These are phyloP conservation scores for Diaporthe humulicola DNA, from an alignment of 2,329 filamentous ascomycete species.

Conservation along the genomic window DNA sequence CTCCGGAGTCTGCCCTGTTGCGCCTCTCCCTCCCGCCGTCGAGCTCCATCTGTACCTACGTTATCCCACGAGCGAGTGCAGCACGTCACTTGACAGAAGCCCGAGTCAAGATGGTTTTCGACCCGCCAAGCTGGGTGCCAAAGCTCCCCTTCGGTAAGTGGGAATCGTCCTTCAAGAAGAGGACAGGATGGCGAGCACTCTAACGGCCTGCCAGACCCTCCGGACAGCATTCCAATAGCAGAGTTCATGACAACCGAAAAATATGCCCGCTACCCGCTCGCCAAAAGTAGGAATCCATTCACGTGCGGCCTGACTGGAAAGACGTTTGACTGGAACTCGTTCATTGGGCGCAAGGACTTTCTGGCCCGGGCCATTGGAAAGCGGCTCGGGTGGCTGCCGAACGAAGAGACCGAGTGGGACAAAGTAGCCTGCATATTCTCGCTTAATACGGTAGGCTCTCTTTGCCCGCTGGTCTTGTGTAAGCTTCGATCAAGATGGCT, in stretches of 20 bases:
- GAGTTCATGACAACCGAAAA: conserved; percentile 83
- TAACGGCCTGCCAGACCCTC: conserved; percentile 61
- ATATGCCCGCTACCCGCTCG: conserved; percentile 75
- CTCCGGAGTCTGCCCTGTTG: neutral
- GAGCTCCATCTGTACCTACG: neutral
- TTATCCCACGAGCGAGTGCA: neutral
- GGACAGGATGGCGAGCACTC: conserved; percentile 10
- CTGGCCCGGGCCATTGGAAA: conserved; percentile 78
- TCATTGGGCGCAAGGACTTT: conserved; percentile 74
- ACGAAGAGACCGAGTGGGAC: conserved; percentile 82
- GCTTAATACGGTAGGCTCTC: conserved; percentile 77
- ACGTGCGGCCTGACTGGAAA: conserved; percentile 82
- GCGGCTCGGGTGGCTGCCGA: conserved; percentile 78
- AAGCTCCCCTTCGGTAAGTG: conserved; percentile 67
- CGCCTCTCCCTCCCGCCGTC: neutral
- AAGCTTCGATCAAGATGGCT: neutral
- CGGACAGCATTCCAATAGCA: conserved; percentile 80
- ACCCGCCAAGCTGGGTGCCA: conserved; percentile 72
- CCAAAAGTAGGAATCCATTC: conserved; percentile 77
- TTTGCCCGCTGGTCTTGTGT: neutral
- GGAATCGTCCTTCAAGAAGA: neutral
- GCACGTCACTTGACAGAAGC: neutral
- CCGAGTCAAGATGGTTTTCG: conserved; percentile 65
- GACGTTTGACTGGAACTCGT: conserved; percentile 73
- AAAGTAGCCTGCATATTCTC: conserved; percentile 83